Conservation (phyloP, 345 rosid genomes). For the Boechera stricta region DNA sequence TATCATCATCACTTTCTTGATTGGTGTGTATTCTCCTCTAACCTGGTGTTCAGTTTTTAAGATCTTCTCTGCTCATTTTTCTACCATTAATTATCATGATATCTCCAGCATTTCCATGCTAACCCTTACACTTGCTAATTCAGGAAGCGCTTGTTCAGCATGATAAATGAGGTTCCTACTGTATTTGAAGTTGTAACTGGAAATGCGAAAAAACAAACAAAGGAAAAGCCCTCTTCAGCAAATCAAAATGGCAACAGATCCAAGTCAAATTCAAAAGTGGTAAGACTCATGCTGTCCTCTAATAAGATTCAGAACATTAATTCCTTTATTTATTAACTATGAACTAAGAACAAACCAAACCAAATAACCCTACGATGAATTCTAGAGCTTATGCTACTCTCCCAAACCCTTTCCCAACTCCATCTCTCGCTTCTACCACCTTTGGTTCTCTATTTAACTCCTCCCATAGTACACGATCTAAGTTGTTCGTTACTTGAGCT, state of each 20-base stretch:
- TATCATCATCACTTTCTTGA: constrained; percentile 35
- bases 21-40: constrained; percentile 3
- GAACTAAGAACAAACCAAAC: constrained; percentile 17
- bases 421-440: neutral
- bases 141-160: constrained; percentile 73
- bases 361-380: neutral
- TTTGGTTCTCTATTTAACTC: neutral
- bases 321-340: neutral
- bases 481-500: constrained; percentile 11
- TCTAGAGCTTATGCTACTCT: constrained; percentile 24
- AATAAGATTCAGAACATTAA: neutral
- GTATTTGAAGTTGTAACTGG: constrained; percentile 77
- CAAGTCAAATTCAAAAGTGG: constrained; percentile 64
- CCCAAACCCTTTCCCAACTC: neutral
- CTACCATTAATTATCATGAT: neutral
- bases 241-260: constrained; percentile 65
- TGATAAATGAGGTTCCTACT: constrained; percentile 78
- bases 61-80: neutral
- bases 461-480: constrained; percentile 1
- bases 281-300: constrained; percentile 30
- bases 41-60: neutral
- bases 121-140: constrained; percentile 23
- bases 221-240: constrained; percentile 60
- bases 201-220: constrained; percentile 55
- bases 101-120: neutral